These are phyloP conservation scores for Dactylellina leptospora DNA, from an alignment of 2,329 filamentous ascomycete species.

Conservation along the genomic window DNA sequence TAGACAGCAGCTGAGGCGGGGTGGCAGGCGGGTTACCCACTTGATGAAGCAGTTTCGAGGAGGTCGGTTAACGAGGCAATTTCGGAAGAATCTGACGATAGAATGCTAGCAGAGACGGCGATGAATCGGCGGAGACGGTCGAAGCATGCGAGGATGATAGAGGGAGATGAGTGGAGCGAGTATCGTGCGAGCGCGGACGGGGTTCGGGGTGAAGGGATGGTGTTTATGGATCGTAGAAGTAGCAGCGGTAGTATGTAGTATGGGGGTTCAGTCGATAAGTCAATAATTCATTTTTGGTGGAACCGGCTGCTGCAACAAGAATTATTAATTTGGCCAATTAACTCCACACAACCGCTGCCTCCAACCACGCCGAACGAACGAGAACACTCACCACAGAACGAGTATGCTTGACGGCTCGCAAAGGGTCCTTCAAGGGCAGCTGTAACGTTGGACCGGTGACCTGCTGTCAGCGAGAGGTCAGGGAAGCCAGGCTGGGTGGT, in stretches of 20 bases:
- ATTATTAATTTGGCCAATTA: conserved; percentile 8
- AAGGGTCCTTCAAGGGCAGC: conserved; percentile 6
- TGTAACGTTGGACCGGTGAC: conserved; percentile 8
- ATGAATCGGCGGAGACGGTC: conserved; percentile 11
- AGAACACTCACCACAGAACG: background rate
- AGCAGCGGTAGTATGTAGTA: conserved; percentile 34
- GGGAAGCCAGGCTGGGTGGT: conserved; percentile 9
- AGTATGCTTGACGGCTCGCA: background rate
- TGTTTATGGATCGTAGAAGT: conserved; percentile 21
- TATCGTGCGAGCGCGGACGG: conserved; percentile 34
- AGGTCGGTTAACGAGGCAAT: conserved; percentile 50
- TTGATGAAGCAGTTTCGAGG: conserved; percentile 20
- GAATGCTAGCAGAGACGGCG: conserved; percentile 11
- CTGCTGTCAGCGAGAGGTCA: conserved; percentile 19
- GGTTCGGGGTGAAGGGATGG: conserved; percentile 38
- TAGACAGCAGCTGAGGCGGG: conserved; percentile 27
- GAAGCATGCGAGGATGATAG: conserved; percentile 17
- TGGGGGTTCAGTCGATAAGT: conserved; percentile 37
- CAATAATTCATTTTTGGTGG: conserved; percentile 47
- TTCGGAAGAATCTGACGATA: conserved; percentile 51
- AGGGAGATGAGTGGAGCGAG: background rate
- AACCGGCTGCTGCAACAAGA: conserved; percentile 35
- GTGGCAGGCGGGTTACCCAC: conserved; percentile 29
- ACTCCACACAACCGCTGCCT: conserved; percentile 19
- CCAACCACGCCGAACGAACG: background rate